A percentile compares a stretch with the other conserved stretches of the same genome.
Evolutionary conservation across 1,139 yeast species (phyloP).

Genomic region (Arxiozyma slooffiae): DNA sequence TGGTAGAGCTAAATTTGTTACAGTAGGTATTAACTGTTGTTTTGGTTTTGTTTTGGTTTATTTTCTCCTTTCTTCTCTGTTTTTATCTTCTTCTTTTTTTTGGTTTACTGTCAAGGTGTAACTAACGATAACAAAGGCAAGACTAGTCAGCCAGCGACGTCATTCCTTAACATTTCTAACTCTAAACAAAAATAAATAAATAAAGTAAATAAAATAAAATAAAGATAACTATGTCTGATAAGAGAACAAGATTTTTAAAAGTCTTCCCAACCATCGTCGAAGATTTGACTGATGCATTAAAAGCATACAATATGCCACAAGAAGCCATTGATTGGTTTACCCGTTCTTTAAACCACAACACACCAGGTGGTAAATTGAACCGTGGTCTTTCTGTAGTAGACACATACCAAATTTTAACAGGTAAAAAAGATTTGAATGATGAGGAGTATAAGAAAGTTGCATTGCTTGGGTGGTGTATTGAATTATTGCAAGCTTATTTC

Average conservation of each 20-base stretch:
- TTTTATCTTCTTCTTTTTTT: no score
- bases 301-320: constrained; percentile 68
- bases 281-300: constrained; percentile 58
- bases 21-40: no score
- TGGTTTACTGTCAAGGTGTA: no score
- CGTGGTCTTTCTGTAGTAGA: constrained; percentile 94
- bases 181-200: neutral
- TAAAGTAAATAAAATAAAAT: neutral
- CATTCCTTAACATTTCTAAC: no score
- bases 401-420: constrained; percentile 70
- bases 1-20: no score
- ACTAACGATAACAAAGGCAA: neutral
- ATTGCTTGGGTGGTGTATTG: constrained; percentile 91
- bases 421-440: constrained; percentile 47
- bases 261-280: constrained; percentile 71
- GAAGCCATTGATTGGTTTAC: constrained; percentile 86
- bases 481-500: constrained; percentile 90
- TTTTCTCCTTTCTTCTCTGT: neutral
- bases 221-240: neutral
- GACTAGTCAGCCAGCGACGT: neutral
- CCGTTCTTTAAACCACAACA: constrained; percentile 66
- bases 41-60: neutral
- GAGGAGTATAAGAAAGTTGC: constrained; percentile 80
- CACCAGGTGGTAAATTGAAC: constrained; percentile 95
- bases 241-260: constrained; percentile 54